Evolutionary conservation across 2,329 filamentous ascomycete species (phyloP), one percentile per base, ranked within the genome.

Genomic region (Plenodomus lindquistii): DNA sequence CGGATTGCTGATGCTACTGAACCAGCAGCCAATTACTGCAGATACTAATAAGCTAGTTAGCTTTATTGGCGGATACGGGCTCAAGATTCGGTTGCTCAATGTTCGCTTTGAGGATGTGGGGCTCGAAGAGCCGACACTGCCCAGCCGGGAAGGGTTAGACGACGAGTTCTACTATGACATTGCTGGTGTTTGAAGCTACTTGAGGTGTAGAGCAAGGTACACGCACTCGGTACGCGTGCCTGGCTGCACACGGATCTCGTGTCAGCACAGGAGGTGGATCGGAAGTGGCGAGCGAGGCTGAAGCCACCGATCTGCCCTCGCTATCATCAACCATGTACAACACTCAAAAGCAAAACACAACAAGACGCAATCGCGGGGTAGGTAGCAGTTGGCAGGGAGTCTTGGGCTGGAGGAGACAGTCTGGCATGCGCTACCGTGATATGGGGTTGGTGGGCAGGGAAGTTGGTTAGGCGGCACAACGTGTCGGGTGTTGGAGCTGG

Each of bases 21-120:
- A 95, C 67, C 94, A 99, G 73, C 85, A 92, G 50, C 94, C 94
- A 17, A 97, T 99, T 68, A 99, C 94, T n/a, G 85, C 91, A 2
- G 93, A 97, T 75, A 97, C 94, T 29, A 93, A 88, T 69, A 95
- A 94, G 72, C 77, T 97, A 53, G 87, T 97, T 44, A 85, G 86
- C 46, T 77, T 97, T 62, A 89, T 97, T 50, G 85, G 86, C 65
- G 89, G 95, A 60, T 97, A 96, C 69, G 92, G 94, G 4, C 77
- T 97, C 55, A 96, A 96, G 77, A 95, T 99, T 54, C 81, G 94
- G 35, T 75, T 99, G 67, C 78, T 99, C 62, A 99, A 97, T 72
- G 88, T 99, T 36, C 80, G 91, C 46, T 88, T 92, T 75, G 91
- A 97, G 69, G 88, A 95, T 68, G 82, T 86, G 38, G 83, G 64